Conservation (phyloP, 495 filamentous ascomycete genomes). For the Hypoxylon intermedium region DNA sequence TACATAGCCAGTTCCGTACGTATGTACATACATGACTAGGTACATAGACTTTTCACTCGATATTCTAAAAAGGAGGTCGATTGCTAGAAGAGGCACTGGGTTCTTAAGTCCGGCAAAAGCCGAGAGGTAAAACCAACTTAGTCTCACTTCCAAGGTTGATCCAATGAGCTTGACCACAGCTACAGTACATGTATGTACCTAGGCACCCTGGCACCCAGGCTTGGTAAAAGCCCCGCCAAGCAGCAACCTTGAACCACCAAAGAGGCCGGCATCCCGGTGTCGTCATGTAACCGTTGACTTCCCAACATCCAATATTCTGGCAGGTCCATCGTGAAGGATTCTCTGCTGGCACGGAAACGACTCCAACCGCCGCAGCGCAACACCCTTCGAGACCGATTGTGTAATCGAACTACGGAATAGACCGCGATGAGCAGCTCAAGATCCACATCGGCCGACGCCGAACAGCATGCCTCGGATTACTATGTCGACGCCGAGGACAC, state of each 20-base stretch:
- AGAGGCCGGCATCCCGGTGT: constrained; percentile 21
- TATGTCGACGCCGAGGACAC: constrained; percentile 42
- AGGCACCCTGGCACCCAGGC: background rate
- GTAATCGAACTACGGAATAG: background rate
- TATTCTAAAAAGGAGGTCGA: no score
- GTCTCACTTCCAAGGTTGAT: no score
- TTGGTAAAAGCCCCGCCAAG: constrained; percentile 24
- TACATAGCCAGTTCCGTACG: no score
- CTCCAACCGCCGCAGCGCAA: no score
- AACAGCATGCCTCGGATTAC: constrained; percentile 22
- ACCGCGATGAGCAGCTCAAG: constrained; percentile 34
- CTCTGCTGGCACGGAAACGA: background rate
- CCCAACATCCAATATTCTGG: background rate
- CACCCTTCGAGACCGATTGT: no score
- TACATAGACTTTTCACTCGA: no score
- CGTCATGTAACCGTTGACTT: constrained; percentile 27
- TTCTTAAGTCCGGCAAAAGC: no score
- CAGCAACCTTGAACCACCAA: background rate
- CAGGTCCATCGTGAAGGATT: constrained; percentile 8
- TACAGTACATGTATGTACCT: no score
- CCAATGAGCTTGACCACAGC: no score
- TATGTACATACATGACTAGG: no score
- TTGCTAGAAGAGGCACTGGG: no score
- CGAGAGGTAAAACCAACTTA: no score
- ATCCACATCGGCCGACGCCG: constrained; percentile 29